These are phyloP conservation scores for Cercospora canescens DNA, from an alignment of 2,329 filamentous ascomycete species.

Conservation along the genomic window DNA sequence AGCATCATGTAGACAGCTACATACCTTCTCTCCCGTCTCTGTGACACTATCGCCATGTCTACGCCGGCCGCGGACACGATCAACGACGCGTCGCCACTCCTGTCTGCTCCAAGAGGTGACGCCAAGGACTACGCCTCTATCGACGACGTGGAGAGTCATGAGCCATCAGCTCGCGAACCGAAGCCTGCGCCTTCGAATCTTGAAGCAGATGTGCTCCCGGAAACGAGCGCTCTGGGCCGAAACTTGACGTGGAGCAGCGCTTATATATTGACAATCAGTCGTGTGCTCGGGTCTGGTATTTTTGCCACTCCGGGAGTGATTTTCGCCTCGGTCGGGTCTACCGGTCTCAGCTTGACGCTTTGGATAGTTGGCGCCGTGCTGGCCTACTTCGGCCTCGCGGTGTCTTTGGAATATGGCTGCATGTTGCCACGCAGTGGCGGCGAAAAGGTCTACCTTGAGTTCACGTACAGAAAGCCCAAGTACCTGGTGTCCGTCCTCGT, in stretches of 20 bases:
- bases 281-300: slow-evolving; percentile 70
- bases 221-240: slow-evolving; percentile 59
- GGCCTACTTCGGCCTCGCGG: slow-evolving; percentile 54
- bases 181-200: slow-evolving; percentile 34
- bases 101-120: slow-evolving; percentile 3
- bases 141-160: slow-evolving; percentile 13
- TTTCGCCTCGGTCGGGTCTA: slow-evolving; percentile 64
- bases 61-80: not conserved
- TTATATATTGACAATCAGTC: slow-evolving; percentile 63
- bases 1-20: slow-evolving; percentile 8
- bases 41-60: slow-evolving; percentile 1
- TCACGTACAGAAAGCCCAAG: slow-evolving; percentile 62
- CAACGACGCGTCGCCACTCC: slow-evolving; percentile 15
- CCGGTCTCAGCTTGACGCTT: slow-evolving; percentile 61
- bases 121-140: slow-evolving; percentile 14
- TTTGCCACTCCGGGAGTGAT: slow-evolving; percentile 72
- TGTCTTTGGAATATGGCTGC: slow-evolving; percentile 67
- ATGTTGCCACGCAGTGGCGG: slow-evolving; percentile 71
- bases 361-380: slow-evolving; percentile 65
- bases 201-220: slow-evolving; percentile 61
- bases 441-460: slow-evolving; percentile 69
- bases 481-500: slow-evolving; percentile 66
- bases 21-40: not conserved
- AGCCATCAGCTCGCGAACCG: slow-evolving; percentile 1
- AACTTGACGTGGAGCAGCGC: slow-evolving; percentile 61